Base-by-base conservation (phyloP, 176 grass and related monocot genomes). In the Elymus sibiricus region DNA sequence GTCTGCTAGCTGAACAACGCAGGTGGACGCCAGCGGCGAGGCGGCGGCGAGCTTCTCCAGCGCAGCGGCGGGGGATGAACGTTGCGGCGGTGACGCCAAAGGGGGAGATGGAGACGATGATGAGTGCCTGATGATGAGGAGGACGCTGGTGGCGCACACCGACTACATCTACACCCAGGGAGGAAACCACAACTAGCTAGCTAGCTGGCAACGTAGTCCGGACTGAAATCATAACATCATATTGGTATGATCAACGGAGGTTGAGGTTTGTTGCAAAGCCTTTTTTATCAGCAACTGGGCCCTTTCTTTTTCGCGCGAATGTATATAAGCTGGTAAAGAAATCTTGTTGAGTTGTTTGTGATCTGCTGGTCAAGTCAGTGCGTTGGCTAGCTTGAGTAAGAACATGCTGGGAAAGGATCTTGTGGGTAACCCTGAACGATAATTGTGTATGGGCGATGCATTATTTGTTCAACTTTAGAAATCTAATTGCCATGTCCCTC, bases 111-210 rank as follows among this genome's bases (percentile, higher is more conserved):
- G 40, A 74, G 70, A 8, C 14, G 68, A 70, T 2, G 71, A 74
- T 25, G 71, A 74, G 71, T 74, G 71, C 71, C 5, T 47, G 43
- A 74, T 47, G 43, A 74, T 74, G 71, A 74, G 71, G 42, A 47
- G 71, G 25, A 49, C 71, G 42, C 71, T 74, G 71, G 71, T 29
- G 71, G 71, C 40, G 42, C 71, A 74, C 71, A 74, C 42, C 12
- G 71, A 74, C 42, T 74, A 74, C 71, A 74, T 74, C 71, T 74
- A 49, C 42, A 74, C 71, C 25, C 71, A 74, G 71, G 71, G 71
- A 74, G 71, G 42, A 49, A 74, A 74, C 14, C 71, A 74, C 42
- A 74, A 74, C 70, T 74, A 56, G 53, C 53, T 51, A 49, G 14
- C 15, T 56, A 19, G 49, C 49, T 53, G 16, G 49, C 5, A 53